Conservation (phyloP, 2,329 filamentous ascomycete species). For the Malbranchea cinnamomea region DNA sequence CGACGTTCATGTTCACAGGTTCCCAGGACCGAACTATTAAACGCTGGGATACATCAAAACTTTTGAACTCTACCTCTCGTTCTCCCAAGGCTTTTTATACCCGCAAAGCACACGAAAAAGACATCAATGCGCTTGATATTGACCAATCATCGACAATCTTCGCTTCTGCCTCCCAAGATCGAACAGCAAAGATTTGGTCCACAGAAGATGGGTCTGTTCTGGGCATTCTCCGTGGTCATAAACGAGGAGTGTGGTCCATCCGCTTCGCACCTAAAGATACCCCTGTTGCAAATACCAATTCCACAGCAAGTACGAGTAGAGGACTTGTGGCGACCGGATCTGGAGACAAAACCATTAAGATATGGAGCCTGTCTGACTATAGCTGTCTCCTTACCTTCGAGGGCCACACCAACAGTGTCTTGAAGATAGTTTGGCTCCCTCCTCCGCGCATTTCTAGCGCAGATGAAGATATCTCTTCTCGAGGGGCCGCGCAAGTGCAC, state of each 20-base stretch:
- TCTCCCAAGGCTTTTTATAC: slow-evolving; percentile 55
- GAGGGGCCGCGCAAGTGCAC: slow-evolving; percentile 18
- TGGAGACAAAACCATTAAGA: slow-evolving; percentile 88
- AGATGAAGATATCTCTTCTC: slow-evolving; percentile 17
- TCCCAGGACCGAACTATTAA: slow-evolving; percentile 95
- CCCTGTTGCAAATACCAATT: slow-evolving; percentile 58
- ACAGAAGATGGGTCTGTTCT: slow-evolving; percentile 76
- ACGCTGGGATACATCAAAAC: slow-evolving; percentile 66
- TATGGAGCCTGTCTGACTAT: slow-evolving; percentile 90
- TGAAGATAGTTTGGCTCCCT: slow-evolving; percentile 83
- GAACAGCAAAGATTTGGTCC: slow-evolving; percentile 94
- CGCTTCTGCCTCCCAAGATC: slow-evolving; percentile 91
- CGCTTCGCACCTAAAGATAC: slow-evolving; percentile 71
- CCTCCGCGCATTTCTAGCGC: slow-evolving; percentile 26
- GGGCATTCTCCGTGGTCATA: slow-evolving; percentile 82
- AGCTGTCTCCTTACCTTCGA: slow-evolving; percentile 88
- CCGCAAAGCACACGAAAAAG: slow-evolving; percentile 92
- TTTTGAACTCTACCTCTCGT: slow-evolving; percentile 20
- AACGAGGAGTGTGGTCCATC: slow-evolving; percentile 90
- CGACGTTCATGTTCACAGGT: slow-evolving; percentile 73
- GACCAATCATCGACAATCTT: slow-evolving; percentile 64
- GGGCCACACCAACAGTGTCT: slow-evolving; percentile 85
- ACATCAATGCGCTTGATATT: slow-evolving; percentile 88
- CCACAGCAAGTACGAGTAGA: slow-evolving; percentile 54
- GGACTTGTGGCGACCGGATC: slow-evolving; percentile 80